Evolutionary conservation across 2,329 filamentous ascomycete genomes (phyloP), one percentile per base, ranked within the genome.

Genomic region (Zymoseptoria crescenta): DNA sequence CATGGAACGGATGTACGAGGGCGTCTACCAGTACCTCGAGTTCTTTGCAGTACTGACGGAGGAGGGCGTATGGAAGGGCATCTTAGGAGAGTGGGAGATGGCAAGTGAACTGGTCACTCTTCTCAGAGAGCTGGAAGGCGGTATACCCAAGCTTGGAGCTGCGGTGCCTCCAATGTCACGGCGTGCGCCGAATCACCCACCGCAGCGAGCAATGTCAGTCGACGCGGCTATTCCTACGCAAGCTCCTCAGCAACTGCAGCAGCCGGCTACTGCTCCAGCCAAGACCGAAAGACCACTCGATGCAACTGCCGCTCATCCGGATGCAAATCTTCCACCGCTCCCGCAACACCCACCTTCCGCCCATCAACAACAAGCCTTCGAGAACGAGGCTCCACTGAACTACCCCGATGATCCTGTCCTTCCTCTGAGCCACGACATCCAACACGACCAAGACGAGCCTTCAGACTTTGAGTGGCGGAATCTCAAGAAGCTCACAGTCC

Each of bases 1-100:
- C 69, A 96, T 97, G 88, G 93, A 97, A 72, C 85, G 93, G 13
- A 93, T 95, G 59, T 96, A 96, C 72, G 93, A 97, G 69, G 93
- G 93, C 0, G 84, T 97, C 1, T 91, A 92, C 55, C 92, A 96
- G 73, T 96, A 96, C 70, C 83, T 97, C 1, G 92, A 96, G 67
- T 96, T 97, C 72, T 88, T 96, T 56, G 91, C 88, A 16, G 92
- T 94, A 0, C 83, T 96, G 28, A 91, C 90, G 0, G 92, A 96
- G 69, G 88, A 93, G 67, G 82, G 87, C 50, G 87, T 90, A 55
- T 91, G 91, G 79, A 89, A 95, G 63, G 82, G 85, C 49, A 87
- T 95, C 62, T 82, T 97, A 48, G 89, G 95, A 54, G 87, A 96
- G 64, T 97, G 93, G 89, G 91, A 96, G 72, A 86, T 91, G 48